A percentile compares a stretch with the other conserved stretches of the same genome.
These are phyloP conservation scores for Arthrobotrys sinensis DNA, from an alignment of 2,329 filamentous ascomycete species.

Conservation along the genomic window DNA sequence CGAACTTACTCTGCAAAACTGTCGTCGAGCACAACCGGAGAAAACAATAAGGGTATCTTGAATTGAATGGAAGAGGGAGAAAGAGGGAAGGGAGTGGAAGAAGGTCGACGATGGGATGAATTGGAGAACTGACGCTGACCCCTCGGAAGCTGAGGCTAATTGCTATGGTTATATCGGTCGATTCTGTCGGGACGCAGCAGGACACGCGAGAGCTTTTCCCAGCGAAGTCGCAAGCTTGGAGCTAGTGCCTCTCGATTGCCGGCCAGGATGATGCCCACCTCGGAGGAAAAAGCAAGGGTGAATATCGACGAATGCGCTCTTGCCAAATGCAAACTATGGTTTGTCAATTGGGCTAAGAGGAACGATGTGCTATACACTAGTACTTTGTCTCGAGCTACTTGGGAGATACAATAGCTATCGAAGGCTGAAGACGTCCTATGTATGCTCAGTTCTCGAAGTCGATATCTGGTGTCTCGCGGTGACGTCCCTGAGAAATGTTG, in stretches of 20 bases:
- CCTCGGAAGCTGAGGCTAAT: slow-evolving; percentile 42
- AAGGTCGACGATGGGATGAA: slow-evolving; percentile 43
- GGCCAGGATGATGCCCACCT: slow-evolving; percentile 22
- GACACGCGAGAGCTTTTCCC: slow-evolving; percentile 52
- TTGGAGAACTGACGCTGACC: slow-evolving; percentile 48
- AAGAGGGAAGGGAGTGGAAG: slow-evolving; percentile 64
- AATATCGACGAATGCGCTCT: slow-evolving; percentile 44
- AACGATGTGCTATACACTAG: background rate
- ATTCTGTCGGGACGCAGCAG: slow-evolving; percentile 23
- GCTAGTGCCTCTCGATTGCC: slow-evolving; percentile 30
- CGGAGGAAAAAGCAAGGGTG: slow-evolving; percentile 35
- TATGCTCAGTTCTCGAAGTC: background rate
- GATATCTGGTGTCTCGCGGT: slow-evolving; percentile 1
- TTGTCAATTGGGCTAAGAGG: slow-evolving; percentile 27
- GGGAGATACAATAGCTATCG: background rate
- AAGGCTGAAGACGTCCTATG: background rate
- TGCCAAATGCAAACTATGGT: slow-evolving; percentile 43
- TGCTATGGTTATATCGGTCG: slow-evolving; percentile 55
- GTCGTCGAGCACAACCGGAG: slow-evolving; percentile 32
- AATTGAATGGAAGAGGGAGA: slow-evolving; percentile 52
- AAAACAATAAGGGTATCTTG: slow-evolving; percentile 59
- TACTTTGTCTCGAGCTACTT: background rate
- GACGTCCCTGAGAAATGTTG: slow-evolving; percentile 52
- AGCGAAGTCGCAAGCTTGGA: slow-evolving; percentile 53
- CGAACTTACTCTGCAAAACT: slow-evolving; percentile 36